Evolutionary conservation across 2,329 filamentous ascomycete species (phyloP).

Genomic region (Xylariales sp.): DNA sequence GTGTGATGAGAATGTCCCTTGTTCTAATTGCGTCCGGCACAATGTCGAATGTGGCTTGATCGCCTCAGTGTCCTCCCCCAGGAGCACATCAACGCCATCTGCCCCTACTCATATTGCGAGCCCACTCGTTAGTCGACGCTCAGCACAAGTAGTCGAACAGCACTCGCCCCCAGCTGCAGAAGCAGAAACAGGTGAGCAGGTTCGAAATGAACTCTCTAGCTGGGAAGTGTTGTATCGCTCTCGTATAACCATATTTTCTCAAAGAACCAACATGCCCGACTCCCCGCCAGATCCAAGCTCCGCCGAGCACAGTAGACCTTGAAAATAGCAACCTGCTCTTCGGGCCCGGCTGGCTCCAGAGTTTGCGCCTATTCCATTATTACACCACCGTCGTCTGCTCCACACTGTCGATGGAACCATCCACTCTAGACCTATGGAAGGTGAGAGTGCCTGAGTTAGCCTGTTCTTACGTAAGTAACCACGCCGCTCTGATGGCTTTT

Average conservation of each 20-base stretch:
- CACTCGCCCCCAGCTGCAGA: too few species aligned
- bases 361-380: conserved; percentile 8
- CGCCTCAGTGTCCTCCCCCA: not conserved
- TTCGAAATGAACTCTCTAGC: too few species aligned
- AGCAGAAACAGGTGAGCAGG: too few species aligned
- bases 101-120: too few species aligned
- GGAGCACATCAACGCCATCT: too few species aligned
- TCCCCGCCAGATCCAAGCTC: not conserved
- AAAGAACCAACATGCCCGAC: not conserved
- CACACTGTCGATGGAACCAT: not conserved
- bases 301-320: not conserved
- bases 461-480: not conserved
- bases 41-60: conserved; percentile 1
- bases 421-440: conserved; percentile 11
- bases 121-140: too few species aligned
- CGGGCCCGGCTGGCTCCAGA: conserved; percentile 21
- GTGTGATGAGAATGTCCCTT: conserved; percentile 6
- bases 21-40: conserved; percentile 6
- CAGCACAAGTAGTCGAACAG: too few species aligned
- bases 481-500: too few species aligned
- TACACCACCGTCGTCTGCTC: conserved; percentile 4
- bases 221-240: too few species aligned
- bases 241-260: not conserved
- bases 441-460: conserved; percentile 5
- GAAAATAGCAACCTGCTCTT: conserved; percentile 17